Base-by-base conservation (phyloP, 2,329 filamentous ascomycete species). In the Ophiostoma fasciatum region DNA sequence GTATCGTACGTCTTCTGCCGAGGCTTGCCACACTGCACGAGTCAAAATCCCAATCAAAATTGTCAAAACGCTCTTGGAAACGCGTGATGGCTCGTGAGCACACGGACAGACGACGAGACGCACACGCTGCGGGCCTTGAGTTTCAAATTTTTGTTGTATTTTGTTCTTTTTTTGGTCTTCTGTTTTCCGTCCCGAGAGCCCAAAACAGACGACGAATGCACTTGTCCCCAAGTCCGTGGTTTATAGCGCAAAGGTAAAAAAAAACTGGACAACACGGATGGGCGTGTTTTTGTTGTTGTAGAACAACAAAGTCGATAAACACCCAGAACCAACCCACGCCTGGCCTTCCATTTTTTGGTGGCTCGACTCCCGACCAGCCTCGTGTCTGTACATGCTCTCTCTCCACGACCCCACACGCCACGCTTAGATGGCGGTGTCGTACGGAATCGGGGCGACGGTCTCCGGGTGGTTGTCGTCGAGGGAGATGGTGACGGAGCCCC, bases 341-440 rank as follows among this genome's bases (percentile, higher is more conserved):
- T 25, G 38, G 35, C 35, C n/a, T n/a, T n/a, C n/a, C n/a, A n/a
- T n/a, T 34, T 28, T 41, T 40, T 38, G 19, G 21, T 31, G 23
- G 23, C 32, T n/a, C n/a, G n/a, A n/a, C n/a, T n/a, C n/a, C n/a
- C n/a, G n/a, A n/a, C n/a, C n/a, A n/a, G n/a, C n/a, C n/a, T n/a
- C n/a, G n/a, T n/a, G n/a, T n/a, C n/a, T n/a, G n/a, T n/a, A n/a
- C n/a, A n/a, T n/a, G n/a, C n/a, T n/a, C n/a, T n/a, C n/a, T n/a
- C n/a, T n/a, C n/a, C n/a, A n/a, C n/a, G n/a, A 7, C 8, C 34
- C 7, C 12, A 13, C 21, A 9, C 21, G 10, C 22, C 7, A 12
- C 14, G 22, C 15, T 43, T 90, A 98, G 65, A 98, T 96, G 59
- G 83, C 88, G 55, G 90, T 98, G 75, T 96, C 90, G 78, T 96